phyloP scores from a whole-genome alignment of 1,139 yeast species.

The Magnusiomyces starmeri region DNA sequence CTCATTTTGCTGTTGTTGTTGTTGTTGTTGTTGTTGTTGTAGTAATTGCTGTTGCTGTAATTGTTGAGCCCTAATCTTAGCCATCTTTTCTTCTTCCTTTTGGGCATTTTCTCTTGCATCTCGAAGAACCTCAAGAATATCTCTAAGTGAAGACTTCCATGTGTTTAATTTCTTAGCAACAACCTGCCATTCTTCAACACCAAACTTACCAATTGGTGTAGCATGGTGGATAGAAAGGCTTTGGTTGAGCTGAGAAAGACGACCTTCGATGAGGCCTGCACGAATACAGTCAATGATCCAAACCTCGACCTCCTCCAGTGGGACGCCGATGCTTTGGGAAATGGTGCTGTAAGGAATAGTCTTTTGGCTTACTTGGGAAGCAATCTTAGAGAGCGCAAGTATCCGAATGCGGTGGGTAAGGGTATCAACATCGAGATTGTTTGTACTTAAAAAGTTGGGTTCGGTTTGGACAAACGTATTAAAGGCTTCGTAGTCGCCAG shows the following conservation, averaged over 20 bases:
- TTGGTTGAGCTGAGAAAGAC: constrained; percentile 37
- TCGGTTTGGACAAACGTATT: constrained; percentile 17
- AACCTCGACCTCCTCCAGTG: constrained; percentile 34
- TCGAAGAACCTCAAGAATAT: constrained; percentile 31
- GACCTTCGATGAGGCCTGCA: constrained; percentile 40
- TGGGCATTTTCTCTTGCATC: constrained; percentile 30
- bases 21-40: constrained; percentile 11
- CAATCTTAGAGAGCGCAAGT: constrained; percentile 26
- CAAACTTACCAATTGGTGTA: constrained; percentile 35
- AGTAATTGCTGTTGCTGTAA: constrained; percentile 9
- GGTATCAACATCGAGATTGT: constrained; percentile 23
- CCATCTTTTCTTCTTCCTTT: constrained; percentile 20
- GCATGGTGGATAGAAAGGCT: constrained; percentile 37
- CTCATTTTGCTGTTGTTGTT: background rate
- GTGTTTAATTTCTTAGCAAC: constrained; percentile 32
- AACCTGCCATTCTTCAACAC: constrained; percentile 35
- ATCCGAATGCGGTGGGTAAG: constrained; percentile 28
- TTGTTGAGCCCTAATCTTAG: constrained; percentile 7
- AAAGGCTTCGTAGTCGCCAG: constrained; percentile 31
- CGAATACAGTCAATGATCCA: constrained; percentile 40
- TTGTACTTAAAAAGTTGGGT: constrained; percentile 17
- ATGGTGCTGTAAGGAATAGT: constrained; percentile 33
- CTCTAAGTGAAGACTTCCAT: constrained; percentile 36
- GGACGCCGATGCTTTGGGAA: constrained; percentile 31
- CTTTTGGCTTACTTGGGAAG: constrained; percentile 22